Percentiles rank a stretch among this genome's conserved stretches.
phyloP scores from a whole-genome alignment of 1,139 yeast genomes.

The Meyerozyma carpophila region DNA sequence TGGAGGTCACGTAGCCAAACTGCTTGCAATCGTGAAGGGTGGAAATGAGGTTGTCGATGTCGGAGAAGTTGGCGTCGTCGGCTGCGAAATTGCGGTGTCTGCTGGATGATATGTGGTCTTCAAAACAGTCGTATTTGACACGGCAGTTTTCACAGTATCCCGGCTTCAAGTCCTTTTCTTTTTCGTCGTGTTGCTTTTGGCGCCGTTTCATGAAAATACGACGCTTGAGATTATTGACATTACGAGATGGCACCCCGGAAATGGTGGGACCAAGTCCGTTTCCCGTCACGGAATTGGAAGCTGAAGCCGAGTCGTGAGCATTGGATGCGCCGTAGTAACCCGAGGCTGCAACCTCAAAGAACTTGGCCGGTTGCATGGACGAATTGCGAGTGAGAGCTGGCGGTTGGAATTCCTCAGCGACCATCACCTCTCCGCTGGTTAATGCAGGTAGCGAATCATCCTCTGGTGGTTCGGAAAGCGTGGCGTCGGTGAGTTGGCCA shows the following conservation, averaged over 20 bases:
- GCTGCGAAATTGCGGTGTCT: conserved; percentile 80
- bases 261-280: conserved; percentile 69
- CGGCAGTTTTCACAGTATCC: conserved; percentile 96
- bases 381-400: conserved; percentile 19
- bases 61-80: conserved; percentile 64
- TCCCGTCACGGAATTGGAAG: conserved; percentile 40
- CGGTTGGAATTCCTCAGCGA: conserved; percentile 11
- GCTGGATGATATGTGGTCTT: conserved; percentile 64
- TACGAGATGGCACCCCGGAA: conserved; percentile 66
- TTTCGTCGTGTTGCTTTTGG: conserved; percentile 15
- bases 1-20: conserved; percentile 39
- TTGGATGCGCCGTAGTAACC: conserved; percentile 68
- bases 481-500: no score
- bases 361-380: conserved; percentile 26
- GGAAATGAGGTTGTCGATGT: conserved; percentile 66
- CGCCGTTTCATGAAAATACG: conserved; percentile 42
- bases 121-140: conserved; percentile 75
- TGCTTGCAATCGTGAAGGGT: conserved; percentile 40
- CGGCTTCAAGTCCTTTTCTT: conserved; percentile 35
- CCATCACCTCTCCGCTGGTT: not conserved
- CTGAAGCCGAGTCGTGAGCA: conserved; percentile 34
- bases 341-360: conserved; percentile 71
- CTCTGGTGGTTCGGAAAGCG: not conserved
- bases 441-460: not conserved
- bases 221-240: conserved; percentile 54